Base-by-base conservation (phyloP, 2,329 filamentous ascomycete species). In the Acarospora socialis region DNA sequence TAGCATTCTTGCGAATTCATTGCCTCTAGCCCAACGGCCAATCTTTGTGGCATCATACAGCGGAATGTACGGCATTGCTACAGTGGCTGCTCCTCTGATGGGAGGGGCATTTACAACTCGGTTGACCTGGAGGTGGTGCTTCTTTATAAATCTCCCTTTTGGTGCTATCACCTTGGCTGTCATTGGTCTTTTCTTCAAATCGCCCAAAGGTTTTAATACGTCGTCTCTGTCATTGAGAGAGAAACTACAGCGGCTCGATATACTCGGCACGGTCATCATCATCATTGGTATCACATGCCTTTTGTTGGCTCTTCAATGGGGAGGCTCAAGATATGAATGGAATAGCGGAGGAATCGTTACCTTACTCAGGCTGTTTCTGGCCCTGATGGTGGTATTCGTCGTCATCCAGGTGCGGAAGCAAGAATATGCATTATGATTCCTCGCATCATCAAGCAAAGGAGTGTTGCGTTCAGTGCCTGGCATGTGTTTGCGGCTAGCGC, bases 71-170 rank as follows among this genome's bases (percentile, higher is more conserved):
- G 15, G 26, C 26, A 14, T 13, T 28, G 26, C 26, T 34, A 44
- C 42, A 17, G 44, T 50, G 4, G 33, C 41, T 30, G 47, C 46
- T 2, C 47, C 46, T 4, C 25, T 46, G 3, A 13, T 47, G 13
- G 45, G 45, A 10, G 43, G 44, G 22, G 42, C 23, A 5, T 45
- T 47, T 27, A 43, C 44, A 8, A 23, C 20, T 16, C 18, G 30
- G 5, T 24, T 43, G 7, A 41, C 39, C 16, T 51, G 49, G 48
- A 36, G 45, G 5, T 46, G 43, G 34, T 32, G 32, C 29, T 35
- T 37, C 21, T 37, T 34, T 14, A 35, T 37, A 19, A 37, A 37
- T 13, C 27, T 37, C 16, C 31, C 25, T 33, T 32, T 21, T 22
- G 30, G 23, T 35, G 2, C 4, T 20, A 14, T 4, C 22, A 34